These are phyloP conservation scores for Endoconidiophora polonica DNA, from an alignment of 2,329 filamentous ascomycete genomes.

Conservation along the genomic window DNA sequence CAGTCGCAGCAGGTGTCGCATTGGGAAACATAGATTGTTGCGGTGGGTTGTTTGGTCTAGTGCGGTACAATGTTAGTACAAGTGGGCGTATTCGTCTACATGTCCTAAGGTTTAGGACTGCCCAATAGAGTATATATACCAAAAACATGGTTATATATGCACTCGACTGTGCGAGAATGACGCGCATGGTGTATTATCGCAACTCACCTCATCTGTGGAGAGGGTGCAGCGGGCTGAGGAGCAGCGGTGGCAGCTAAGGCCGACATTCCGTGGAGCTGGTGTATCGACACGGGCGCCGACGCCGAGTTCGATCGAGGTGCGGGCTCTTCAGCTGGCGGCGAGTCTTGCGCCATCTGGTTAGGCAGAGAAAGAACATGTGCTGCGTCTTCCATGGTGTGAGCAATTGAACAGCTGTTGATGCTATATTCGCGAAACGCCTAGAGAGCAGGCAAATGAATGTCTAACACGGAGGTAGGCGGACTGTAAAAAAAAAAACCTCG, in stretches of 20 bases:
- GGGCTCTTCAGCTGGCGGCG: neutral
- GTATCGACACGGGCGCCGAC: constrained; percentile 15
- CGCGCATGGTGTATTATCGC: neutral
- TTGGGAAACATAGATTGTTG: constrained; percentile 14
- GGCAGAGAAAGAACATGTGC: constrained; percentile 24
- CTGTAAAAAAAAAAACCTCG: too few relatives aligned
- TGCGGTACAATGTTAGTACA: neutral
- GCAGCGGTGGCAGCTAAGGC: constrained; percentile 27
- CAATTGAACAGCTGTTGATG: neutral
- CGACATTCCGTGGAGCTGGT: constrained; percentile 31
- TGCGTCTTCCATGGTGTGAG: constrained; percentile 31
- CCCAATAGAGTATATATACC: too few relatives aligned
- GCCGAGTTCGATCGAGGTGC: neutral
- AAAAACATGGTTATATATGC: too few relatives aligned
- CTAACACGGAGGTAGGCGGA: too few relatives aligned
- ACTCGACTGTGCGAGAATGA: too few relatives aligned
- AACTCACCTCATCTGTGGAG: constrained; percentile 32
- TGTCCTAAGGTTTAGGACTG: too few relatives aligned
- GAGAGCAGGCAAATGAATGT: too few relatives aligned
- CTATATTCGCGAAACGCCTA: too few relatives aligned
- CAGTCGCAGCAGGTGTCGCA: constrained; percentile 20
- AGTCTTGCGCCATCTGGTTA: constrained; percentile 17
- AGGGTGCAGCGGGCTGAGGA: constrained; percentile 15
- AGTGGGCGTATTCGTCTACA: neutral
- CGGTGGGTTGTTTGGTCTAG: neutral